Base-by-base conservation (phyloP, 192 early-diverging fungal species). In the Rhizophagus prolifer region DNA sequence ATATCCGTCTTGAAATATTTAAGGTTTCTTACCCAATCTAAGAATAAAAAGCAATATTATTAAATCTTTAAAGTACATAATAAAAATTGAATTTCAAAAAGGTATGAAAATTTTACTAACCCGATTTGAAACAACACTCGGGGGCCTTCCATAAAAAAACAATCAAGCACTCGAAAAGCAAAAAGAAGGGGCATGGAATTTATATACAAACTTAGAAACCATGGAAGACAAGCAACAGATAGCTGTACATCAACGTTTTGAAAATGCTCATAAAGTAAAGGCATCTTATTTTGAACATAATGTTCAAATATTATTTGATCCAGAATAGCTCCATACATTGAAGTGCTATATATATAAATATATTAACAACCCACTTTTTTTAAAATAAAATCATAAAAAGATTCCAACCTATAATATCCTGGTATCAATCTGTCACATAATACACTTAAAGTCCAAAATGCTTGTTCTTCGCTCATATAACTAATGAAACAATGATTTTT, bases 71-170 rank as follows among this genome's bases (percentile, higher is more conserved):
- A 44, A 34, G 10, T 54, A 46, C 26, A 9, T 64, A 64, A 13
- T 63, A 64, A 12, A 23, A 68, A 23, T 26, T 41, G 14, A 34
- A 69, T 70, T 25, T 10, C 9, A 38, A 0, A 9, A 61, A 82
- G 28, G 79, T 70, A 44, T 12, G 41, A 44, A 12, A 12, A 44
- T 44, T 44, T 2, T 44, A 77, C 85, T 83, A 84, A 89, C 84
- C 91, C 91, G 65, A 98, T 92, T 79, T 96, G 97, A 82, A 98
- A 98, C 44, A 98, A 86, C n/a, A 98, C 88, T 75, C 92, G 92
- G 9, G 97, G 96, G 0, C 97, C 98, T 76, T 99, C 96, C 88
- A 98, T 90, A 83, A 98, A 98, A 77, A 99, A 96, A 84, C 95
- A 96, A 87, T 99, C 96, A 68, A 99, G 80, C 30, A 98, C 90